Percentiles rank a stretch among this genome's conserved stretches.
Conservation (phyloP, 768 basidiomycete species). For the Nidula microcarpa region DNA sequence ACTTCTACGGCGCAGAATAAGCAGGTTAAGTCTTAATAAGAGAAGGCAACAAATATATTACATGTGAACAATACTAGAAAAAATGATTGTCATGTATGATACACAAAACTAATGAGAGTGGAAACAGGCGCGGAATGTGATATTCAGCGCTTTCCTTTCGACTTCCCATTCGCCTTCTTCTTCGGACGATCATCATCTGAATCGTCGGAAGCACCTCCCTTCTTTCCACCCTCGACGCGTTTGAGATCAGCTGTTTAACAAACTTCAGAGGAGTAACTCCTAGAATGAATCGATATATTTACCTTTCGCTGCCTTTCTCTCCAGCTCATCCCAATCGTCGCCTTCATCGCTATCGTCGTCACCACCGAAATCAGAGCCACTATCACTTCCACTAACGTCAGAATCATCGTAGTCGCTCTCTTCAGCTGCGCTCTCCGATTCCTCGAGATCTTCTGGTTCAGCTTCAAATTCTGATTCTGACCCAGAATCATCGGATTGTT, state of each 20-base stretch:
- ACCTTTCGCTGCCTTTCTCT: conserved; percentile 89
- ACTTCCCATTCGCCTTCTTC: conserved; percentile 39
- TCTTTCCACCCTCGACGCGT: conserved; percentile 36
- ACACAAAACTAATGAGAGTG: too few species aligned
- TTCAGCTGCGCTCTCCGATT: conserved; percentile 47
- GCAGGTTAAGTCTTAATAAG: neutral
- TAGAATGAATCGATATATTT: conserved; percentile 24
- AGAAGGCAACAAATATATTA: too few species aligned
- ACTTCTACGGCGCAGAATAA: neutral
- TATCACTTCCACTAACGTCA: conserved; percentile 59
- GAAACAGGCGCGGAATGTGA: too few species aligned
- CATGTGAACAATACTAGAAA: too few species aligned
- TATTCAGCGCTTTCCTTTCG: conserved; percentile 23
- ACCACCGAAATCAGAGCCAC: conserved; percentile 61
- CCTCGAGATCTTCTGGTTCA: conserved; percentile 55
- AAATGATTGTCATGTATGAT: too few species aligned
- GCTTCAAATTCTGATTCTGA: conserved; percentile 53
- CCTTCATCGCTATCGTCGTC: conserved; percentile 65
- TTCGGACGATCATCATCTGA: conserved; percentile 47
- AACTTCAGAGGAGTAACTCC: too few species aligned
- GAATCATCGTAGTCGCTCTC: conserved; percentile 73
- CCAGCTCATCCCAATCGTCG: conserved; percentile 96
- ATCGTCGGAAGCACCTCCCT: conserved; percentile 45
- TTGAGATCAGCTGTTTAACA: conserved; percentile 43
- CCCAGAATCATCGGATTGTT: conserved; percentile 38